Conservation (phyloP, 257 asterid genomes). For the Nicotiana sylvestris region DNA sequence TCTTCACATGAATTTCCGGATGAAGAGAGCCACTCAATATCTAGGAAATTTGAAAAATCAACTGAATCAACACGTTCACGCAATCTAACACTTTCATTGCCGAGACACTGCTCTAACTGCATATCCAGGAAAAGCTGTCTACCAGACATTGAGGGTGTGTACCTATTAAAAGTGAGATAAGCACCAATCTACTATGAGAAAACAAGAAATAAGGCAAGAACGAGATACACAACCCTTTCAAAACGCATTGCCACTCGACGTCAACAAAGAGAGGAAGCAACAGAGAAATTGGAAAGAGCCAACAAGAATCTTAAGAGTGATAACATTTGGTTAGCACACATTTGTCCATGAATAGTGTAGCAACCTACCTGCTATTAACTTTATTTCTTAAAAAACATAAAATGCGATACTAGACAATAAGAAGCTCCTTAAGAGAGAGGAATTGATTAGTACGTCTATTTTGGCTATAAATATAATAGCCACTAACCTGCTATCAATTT, state of each 20-base stretch:
- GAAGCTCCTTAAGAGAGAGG: neutral
- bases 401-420: neutral
- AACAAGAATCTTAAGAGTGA: neutral
- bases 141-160: constrained; percentile 53
- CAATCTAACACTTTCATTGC: constrained; percentile 34
- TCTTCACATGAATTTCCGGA: constrained; percentile 91
- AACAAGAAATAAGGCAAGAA: neutral
- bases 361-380: neutral
- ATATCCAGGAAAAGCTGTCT: constrained; percentile 45
- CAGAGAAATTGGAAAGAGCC: neutral
- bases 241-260: neutral
- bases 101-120: constrained; percentile 37
- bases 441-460: neutral
- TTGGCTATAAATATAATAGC: neutral
- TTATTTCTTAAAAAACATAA: neutral
- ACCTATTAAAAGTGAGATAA: constrained; percentile 31
- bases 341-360: neutral
- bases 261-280: constrained; percentile 1
- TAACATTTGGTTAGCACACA: neutral
- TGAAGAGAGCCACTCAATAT: constrained; percentile 80
- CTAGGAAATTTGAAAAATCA: constrained; percentile 70
- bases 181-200: neutral
- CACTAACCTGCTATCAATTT: neutral
- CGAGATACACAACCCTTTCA: neutral
- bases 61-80: constrained; percentile 45